Evolutionary conservation across 805 yeast species (phyloP).

Genomic region (Metschnikowia lochheadii): DNA sequence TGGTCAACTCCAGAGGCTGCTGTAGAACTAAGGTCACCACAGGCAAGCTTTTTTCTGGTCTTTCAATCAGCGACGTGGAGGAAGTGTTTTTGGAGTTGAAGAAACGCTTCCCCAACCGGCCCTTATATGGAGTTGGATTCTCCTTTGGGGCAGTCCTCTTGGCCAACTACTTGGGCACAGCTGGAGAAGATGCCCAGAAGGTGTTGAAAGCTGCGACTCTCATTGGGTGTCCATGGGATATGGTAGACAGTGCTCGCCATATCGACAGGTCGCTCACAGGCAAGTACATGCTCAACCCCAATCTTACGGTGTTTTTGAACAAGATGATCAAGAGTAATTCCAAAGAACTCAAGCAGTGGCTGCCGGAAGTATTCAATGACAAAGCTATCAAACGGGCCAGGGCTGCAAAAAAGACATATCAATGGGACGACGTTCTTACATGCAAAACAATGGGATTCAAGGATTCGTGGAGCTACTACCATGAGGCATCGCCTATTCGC

Average conservation of each 20-base stretch:
- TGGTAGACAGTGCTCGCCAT: conserved; percentile 44
- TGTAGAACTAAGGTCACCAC: conserved; percentile 64
- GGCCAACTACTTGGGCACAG: conserved; percentile 69
- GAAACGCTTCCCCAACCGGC: conserved; percentile 50
- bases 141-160: conserved; percentile 76
- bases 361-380: conserved; percentile 26
- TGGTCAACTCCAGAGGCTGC: conserved; percentile 74
- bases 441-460: conserved; percentile 63
- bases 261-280: conserved; percentile 39
- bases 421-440: conserved; percentile 66
- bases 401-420: conserved; percentile 34
- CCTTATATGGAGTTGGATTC: conserved; percentile 70
- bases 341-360: conserved; percentile 27
- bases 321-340: conserved; percentile 32
- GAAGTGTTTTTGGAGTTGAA: conserved; percentile 50
- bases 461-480: conserved; percentile 62
- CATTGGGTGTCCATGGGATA: conserved; percentile 75
- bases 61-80: conserved; percentile 67
- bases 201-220: conserved; percentile 46
- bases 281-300: conserved; percentile 30
- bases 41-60: conserved; percentile 65
- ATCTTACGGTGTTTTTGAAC: conserved; percentile 28
- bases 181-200: conserved; percentile 32
- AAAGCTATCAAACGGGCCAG: conserved; percentile 48
- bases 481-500: conserved; percentile 54